Base-by-base conservation (phyloP, 2,329 filamentous ascomycete genomes). In the Ascochyta pisi region DNA sequence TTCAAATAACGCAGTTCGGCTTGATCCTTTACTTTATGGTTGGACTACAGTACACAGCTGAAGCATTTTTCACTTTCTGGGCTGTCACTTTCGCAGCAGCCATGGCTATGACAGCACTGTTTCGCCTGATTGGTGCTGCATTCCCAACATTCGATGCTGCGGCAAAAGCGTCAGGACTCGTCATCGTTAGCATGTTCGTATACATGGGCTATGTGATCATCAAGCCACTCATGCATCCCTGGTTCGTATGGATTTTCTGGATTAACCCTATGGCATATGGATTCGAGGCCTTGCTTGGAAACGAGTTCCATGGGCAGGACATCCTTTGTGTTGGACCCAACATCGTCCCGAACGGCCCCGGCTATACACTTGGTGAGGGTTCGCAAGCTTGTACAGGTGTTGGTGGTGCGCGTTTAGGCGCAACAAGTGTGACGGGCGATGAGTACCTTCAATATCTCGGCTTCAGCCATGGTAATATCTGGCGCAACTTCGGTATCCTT, bases 211-310 rank as follows among this genome's bases (percentile, higher is more conserved):
- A 91, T 69, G 74, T 76, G 12, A 77, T 83, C 52, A 77, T 79
- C 1, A 72, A 70, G 2, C 64, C 68, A 6, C 76, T 91, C 73
- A 94, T 91, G 89, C 82, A 89, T 3, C 83, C 78, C 2, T 96
- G 91, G 90, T 89, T 89, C 67, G 82, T 86, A 55, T 95, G 91
- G 91, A 83, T 95, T 59, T 89, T 92, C 57, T 94, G 90, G 69
- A 78, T 93, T 26, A 86, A 94, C 58, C 90, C 90, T 0, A 81
- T 95, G 6, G 85, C 84, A 0, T 95, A 94, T 62, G 84, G 85
- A 0, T 95, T 94, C 68, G 91, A 95, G 73, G 79, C 84, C 7
- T 29, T 29, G 10, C 9, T 29, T 4, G 27, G 8, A 9, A 29
- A 29, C 10, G 27, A 29, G 10, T 12, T 29, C 10, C 3, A 9